phyloP scores from a whole-genome alignment of 2,329 filamentous ascomycete genomes.

The Trichoderma breve region DNA sequence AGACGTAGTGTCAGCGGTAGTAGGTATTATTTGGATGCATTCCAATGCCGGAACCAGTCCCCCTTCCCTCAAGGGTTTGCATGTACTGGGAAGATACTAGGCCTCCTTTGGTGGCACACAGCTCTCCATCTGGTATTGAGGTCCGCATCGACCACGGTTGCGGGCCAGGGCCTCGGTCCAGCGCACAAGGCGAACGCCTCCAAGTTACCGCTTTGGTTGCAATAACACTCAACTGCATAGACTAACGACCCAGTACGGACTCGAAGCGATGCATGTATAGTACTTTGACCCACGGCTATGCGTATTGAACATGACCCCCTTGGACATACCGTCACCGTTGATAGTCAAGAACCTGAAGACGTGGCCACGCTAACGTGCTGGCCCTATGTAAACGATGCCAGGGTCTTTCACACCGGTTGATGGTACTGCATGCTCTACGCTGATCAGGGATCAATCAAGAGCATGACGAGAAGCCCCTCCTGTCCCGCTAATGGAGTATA shows the following conservation, averaged over 20 bases:
- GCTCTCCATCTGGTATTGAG: not conserved
- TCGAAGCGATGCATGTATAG: not conserved
- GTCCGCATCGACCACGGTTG: conserved; percentile 5
- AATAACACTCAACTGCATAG: not conserved
- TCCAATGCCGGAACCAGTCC: not conserved
- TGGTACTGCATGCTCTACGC: not conserved
- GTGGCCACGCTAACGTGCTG: conserved; percentile 11
- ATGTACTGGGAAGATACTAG: not conserved
- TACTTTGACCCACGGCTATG: not conserved
- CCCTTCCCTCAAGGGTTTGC: not conserved
- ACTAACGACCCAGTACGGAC: not conserved
- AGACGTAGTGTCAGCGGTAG: not conserved
- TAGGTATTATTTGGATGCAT: not conserved
- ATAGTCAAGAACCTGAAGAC: not conserved
- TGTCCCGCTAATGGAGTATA: not conserved
- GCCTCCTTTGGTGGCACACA: not conserved
- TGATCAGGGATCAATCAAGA: not conserved
- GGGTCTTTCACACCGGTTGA: conserved; percentile 3
- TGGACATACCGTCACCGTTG: not conserved
- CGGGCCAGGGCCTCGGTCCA: not conserved
- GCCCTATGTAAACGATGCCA: not conserved
- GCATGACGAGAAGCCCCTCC: not conserved
- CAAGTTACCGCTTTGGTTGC: not conserved
- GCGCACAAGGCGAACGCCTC: not conserved
- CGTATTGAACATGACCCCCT: not conserved